These are phyloP conservation scores for Botrytis sinoallii DNA, from an alignment of 2,329 filamentous ascomycete genomes.

Conservation along the genomic window DNA sequence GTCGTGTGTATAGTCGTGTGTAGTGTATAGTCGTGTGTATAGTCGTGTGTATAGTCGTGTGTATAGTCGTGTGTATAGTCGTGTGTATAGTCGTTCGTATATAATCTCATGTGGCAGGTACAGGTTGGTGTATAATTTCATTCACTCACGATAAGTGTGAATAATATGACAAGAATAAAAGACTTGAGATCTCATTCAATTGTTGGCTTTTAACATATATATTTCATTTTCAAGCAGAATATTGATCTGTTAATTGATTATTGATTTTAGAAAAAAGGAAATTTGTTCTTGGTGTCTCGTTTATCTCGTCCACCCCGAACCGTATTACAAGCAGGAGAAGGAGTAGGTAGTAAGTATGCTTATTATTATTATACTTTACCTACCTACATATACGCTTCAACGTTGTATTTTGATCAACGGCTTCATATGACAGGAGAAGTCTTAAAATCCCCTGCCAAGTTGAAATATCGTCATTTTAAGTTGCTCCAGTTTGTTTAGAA, in stretches of 20 bases:
- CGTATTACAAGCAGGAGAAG: background rate
- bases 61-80: too few relatives aligned
- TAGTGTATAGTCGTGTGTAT: too few relatives aligned
- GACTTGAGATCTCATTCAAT: background rate
- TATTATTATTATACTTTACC: background rate
- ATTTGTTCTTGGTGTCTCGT: background rate
- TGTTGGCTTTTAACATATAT: background rate
- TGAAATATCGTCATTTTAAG: slow-evolving; percentile 4
- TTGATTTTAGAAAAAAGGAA: background rate
- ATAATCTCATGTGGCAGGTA: background rate
- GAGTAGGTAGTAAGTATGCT: too few relatives aligned
- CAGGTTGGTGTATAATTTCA: background rate
- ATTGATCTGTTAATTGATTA: background rate
- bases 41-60: background rate
- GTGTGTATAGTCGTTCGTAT: background rate
- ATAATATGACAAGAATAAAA: background rate
- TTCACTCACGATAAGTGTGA: background rate
- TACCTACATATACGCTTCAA: background rate
- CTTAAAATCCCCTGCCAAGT: background rate
- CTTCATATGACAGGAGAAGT: background rate
- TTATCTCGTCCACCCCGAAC: background rate
- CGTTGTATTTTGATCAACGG: background rate
- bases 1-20: background rate
- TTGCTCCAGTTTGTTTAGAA: background rate
- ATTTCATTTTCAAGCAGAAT: background rate